Evolutionary conservation across 208 protist species (phyloP).

Genomic region (Crithidia mellificae): DNA sequence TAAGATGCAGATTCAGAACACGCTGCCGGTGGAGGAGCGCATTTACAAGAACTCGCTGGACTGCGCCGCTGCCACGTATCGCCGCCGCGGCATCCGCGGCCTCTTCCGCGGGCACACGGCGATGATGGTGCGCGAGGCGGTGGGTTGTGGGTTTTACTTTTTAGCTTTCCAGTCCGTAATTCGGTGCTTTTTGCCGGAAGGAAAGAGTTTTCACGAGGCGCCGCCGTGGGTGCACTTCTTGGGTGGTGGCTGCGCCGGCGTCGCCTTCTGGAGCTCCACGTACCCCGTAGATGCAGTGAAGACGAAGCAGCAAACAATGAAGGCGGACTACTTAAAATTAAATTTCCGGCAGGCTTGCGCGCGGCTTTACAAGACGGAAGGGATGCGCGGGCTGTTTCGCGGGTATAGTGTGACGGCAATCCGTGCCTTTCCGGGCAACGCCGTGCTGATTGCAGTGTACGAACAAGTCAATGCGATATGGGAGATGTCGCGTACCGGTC

Average conservation of each 20-base stretch:
- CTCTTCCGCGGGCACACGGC: conserved; percentile 86
- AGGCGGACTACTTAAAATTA: conserved; percentile 73
- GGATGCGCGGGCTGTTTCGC: conserved; percentile 81
- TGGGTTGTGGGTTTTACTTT: conserved; percentile 89
- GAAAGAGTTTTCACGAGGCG: conserved; percentile 70
- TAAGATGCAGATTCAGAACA: conserved; percentile 93
- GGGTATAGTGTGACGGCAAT: conserved; percentile 86
- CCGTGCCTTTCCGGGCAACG: conserved; percentile 92
- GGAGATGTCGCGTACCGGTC: conserved; percentile 30
- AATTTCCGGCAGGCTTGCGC: conserved; percentile 73
- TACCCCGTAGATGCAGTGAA: conserved; percentile 92
- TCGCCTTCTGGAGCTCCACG: conserved; percentile 89
- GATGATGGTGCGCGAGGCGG: conserved; percentile 87
- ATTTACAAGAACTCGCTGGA: conserved; percentile 84
- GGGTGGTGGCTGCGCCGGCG: conserved; percentile 85
- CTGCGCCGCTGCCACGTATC: conserved; percentile 71
- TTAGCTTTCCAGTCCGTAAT: conserved; percentile 82
- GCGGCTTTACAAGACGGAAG: conserved; percentile 83
- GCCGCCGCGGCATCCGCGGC: conserved; percentile 62
- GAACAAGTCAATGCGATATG: conserved; percentile 80
- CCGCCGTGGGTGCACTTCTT: conserved; percentile 79
- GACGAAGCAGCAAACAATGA: conserved; percentile 90
- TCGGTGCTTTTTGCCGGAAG: conserved; percentile 61
- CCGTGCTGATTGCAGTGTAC: conserved; percentile 89
- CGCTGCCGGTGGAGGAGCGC: conserved; percentile 62